Conservation (phyloP, 208 protist species). For the Acanthamoeba castellanii region DNA sequence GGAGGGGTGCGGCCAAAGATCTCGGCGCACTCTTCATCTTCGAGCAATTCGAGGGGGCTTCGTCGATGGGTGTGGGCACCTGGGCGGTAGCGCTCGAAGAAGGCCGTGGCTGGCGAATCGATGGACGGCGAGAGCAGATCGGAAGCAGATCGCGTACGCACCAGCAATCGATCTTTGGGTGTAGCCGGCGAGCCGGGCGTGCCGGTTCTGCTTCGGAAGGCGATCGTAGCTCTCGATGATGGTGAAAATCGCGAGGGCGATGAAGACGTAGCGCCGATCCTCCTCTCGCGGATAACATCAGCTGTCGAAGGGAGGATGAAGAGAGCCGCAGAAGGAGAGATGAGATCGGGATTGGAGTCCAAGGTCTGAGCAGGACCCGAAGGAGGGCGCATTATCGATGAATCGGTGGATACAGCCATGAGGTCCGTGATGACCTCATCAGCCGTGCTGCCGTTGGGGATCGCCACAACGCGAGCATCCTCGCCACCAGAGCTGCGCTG, state of each 20-base stretch:
- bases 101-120: neutral
- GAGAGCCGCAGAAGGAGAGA: neutral
- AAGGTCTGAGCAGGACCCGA: neutral
- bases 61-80: neutral
- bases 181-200: neutral
- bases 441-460: too few species aligned
- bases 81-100: constrained; percentile 46
- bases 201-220: neutral
- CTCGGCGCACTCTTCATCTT: constrained; percentile 3
- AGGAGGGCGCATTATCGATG: neutral
- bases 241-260: neutral
- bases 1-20: constrained; percentile 23
- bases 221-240: neutral
- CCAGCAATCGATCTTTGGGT: neutral
- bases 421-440: neutral
- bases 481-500: too few species aligned
- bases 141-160: neutral
- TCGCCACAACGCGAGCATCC: too few species aligned
- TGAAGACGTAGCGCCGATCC: neutral
- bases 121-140: neutral
- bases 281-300: constrained; percentile 29
- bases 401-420: neutral
- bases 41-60: neutral
- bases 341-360: constrained; percentile 9
- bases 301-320: neutral